Evolutionary conservation across 306 rosid genomes (phyloP), one percentile per base, ranked within the genome.

Genomic region (Lathyrus aphaca): DNA sequence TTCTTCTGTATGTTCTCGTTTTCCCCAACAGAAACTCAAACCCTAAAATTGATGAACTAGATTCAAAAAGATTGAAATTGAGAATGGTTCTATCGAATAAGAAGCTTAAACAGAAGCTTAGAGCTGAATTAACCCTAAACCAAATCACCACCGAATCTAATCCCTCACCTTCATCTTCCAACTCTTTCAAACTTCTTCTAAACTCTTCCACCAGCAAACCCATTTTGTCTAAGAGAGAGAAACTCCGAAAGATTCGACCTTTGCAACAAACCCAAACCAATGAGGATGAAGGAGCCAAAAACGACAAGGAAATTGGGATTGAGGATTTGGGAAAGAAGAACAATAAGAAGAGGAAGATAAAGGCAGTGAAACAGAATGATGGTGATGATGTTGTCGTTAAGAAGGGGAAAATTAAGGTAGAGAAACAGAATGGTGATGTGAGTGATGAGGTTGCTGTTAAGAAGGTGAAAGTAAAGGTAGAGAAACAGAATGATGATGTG

Each of bases 1-100:
- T 35, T 35, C 0, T 35, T 35, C 39, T 7, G 10, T 1, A 2
- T 35, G 39, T 35, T 35, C 8, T 10, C 39, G 39, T 35, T 71
- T 64, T 49, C 54, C 37, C 13, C 11, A 46, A 39, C 48, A 12
- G 9, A n/a, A 60, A 6, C 69, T 8, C 55, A 70, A 77, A 64
- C 81, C 69, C 62, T 8, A 10, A 38, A 18, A 9, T 16, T 10
- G 12, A 16, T 50, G 27, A 50, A 51, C 14, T 21, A 18, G 7
- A 19, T 18, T 27, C 58, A 11, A 51, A 51, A 19, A 18, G 64
- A 13, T 58, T 11, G 56, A n/a, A 45, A 45, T 48, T 16, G 27
- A 18, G 38, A 18, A 94, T 94, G 98, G 98, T 94, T 81, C 79
- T 94, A n/a, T 94, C 97, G 3, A 94, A 94, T 80, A 86, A 81